Evolutionary conservation across 2,329 filamentous ascomycete genomes (phyloP), one percentile per base, ranked within the genome.

Genomic region (Talaromyces sp.): DNA sequence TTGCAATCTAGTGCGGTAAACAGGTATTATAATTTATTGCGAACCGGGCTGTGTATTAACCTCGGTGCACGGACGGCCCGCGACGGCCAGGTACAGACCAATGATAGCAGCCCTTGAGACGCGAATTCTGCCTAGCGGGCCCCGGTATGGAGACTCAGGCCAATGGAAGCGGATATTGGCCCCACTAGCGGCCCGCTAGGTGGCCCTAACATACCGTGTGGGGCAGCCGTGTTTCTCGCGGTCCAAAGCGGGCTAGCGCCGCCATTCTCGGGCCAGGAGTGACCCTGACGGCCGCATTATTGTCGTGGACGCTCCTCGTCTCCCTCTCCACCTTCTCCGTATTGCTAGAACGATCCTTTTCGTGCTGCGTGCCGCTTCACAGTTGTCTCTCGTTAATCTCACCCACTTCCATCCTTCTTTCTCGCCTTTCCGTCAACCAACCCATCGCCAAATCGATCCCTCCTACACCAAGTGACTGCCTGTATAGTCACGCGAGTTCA

Each of bases 161-260:
- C 59, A 61, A 61, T 61, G 35, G 41, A 13, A 46, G 29, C 17
- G 21, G 4, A 1, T 2, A 17, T 1, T 2, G 21, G 11, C 8
- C 19, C 10, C 59, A 46, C 59, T 61, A 61, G 59, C 59, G 59
- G 59, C 27, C 59, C 59, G 59, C 59, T 58, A 61, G 51, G 27
- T 24, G 11, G 3, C 17, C 56, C 46, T 58, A 58, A 24, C 50
- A n/a, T 58, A 50, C 41, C 35, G 58, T 53, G 38, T 41, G 52
- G 21, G 35, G 55, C 56, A 55, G 32, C 59, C 59, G 58, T 58
- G 59, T 61, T 58, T 58, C 59, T 58, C n/a, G 35, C 49, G 3
- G 17, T 56, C 52, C 24, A 31, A 58, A 61, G 19, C 2, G 32
- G 59, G 9, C 55, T 61, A 58, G 59, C 54, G 46, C 46, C 0